phyloP scores from a whole-genome alignment of 305 asterid genomes.

The Fraxinus paxiana region DNA sequence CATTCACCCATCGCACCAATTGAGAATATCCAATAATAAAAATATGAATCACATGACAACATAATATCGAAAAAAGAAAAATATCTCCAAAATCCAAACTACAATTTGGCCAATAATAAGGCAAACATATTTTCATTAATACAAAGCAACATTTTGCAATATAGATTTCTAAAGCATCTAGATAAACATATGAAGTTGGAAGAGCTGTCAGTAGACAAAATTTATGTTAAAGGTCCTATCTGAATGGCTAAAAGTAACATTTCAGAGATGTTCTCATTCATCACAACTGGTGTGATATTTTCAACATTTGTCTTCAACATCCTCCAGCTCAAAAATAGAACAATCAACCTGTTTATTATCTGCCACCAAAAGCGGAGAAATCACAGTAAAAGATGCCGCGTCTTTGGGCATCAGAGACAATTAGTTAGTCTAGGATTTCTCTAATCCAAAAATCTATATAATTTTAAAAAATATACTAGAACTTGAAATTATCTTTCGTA shows the following conservation, averaged over 20 bases:
- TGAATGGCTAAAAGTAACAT: not conserved
- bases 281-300: not conserved
- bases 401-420: not conserved
- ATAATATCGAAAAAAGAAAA: not conserved
- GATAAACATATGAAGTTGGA: not conserved
- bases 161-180: not conserved
- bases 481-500: slow-evolving; percentile 7
- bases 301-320: not conserved
- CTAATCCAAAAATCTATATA: not conserved
- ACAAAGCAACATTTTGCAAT: not conserved
- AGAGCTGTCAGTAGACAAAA: not conserved
- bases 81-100: not conserved
- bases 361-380: slow-evolving; percentile 2
- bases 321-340: not conserved
- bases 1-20: slow-evolving; percentile 1
- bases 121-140: not conserved
- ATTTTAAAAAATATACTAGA: not conserved
- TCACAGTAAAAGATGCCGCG: not conserved
- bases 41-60: not conserved
- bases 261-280: not conserved
- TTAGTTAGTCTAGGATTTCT: not conserved
- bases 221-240: not conserved
- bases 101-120: not conserved
- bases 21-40: not conserved
- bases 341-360: not conserved